These are phyloP conservation scores for Boletus sensibilis DNA, from an alignment of 768 basidiomycete genomes.

Conservation along the genomic window DNA sequence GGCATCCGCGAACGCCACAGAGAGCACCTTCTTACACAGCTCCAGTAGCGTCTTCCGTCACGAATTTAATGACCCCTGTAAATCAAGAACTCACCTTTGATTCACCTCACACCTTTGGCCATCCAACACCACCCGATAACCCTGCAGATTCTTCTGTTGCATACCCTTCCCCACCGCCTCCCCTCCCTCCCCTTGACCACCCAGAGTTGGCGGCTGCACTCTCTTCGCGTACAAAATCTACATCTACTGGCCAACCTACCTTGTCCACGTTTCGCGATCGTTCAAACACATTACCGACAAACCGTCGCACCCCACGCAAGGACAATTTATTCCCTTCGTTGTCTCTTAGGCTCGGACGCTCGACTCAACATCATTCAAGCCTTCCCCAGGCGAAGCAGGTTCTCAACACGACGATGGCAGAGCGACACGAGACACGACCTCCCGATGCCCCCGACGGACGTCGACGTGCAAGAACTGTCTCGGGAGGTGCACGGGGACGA, in stretches of 20 bases:
- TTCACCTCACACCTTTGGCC: constrained; percentile 44
- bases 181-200: constrained; percentile 54
- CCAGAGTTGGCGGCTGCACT: constrained; percentile 29
- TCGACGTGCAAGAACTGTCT: constrained; percentile 27
- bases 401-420: background rate
- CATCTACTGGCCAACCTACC: constrained; percentile 3
- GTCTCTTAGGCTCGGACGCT: constrained; percentile 26
- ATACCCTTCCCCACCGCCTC: constrained; percentile 43
- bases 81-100: constrained; percentile 25
- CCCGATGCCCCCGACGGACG: constrained; percentile 1
- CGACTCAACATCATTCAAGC: constrained; percentile 30
- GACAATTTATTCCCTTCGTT: constrained; percentile 24
- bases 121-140: constrained; percentile 34
- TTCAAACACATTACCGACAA: constrained; percentile 24
- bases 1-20: constrained; percentile 28
- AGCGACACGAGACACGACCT: constrained; percentile 4
- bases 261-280: constrained; percentile 19
- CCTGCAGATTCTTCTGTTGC: constrained; percentile 22
- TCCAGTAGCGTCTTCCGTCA: constrained; percentile 13
- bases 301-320: constrained; percentile 13
- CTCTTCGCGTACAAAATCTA: constrained; percentile 21
- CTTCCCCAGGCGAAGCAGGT: constrained; percentile 27
- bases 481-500: constrained; percentile 40
- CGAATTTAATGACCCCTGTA: constrained; percentile 29
- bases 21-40: constrained; percentile 20